Base-by-base conservation (phyloP, 2,329 filamentous ascomycete genomes). In the Fusarium abutilonis region DNA sequence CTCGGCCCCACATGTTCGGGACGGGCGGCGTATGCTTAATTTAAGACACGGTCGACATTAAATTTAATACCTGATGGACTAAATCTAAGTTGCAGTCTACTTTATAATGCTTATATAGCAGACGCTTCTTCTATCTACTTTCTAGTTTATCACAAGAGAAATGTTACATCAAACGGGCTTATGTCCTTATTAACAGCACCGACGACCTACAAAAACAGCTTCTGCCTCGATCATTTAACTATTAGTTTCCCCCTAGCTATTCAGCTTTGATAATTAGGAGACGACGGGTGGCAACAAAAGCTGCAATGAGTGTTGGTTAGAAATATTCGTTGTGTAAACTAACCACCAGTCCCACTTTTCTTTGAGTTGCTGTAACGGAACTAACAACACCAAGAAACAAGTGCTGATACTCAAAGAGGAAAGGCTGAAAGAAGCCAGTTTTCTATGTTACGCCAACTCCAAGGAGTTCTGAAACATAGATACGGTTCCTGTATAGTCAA, bases 331-430 rank as follows among this genome's bases (percentile, higher is more conserved):
- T 60, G 56, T 60, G 39, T 21, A 21, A 19, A 38, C 35, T 19
- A 38, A 53, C 48, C 31, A 41, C 54, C 41, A 41, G 56, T 53
- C 54, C 56, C 56, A 60, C 55, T 46, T 55, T 35, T 55, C 11
- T n/a, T n/a, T 35, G 26, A 38, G 42, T 39, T 21, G 29, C 29
- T 31, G 10, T 7, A 19, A 19, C 19, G 4, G 38, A 60, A 60
- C 56, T 60, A 60, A 55, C 55, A 60, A 60, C 42, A 60, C 56
- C 41, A 54, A 28, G 32, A 39, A 47, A 52, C 51, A 36, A 39
- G 48, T 48, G 48, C 55, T 60, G 55, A 60, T 48, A 43, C 28
- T 44, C 17, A 17, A 38, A 51, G 46, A 44, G 48, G 29, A 26
- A 60, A 40, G n/a, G 23, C 9, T n/a, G 19, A 35, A 29, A 55